Evolutionary conservation across 2,329 filamentous ascomycete genomes (phyloP), one percentile per base, ranked within the genome.

Genomic region (Botrytis galanthina): DNA sequence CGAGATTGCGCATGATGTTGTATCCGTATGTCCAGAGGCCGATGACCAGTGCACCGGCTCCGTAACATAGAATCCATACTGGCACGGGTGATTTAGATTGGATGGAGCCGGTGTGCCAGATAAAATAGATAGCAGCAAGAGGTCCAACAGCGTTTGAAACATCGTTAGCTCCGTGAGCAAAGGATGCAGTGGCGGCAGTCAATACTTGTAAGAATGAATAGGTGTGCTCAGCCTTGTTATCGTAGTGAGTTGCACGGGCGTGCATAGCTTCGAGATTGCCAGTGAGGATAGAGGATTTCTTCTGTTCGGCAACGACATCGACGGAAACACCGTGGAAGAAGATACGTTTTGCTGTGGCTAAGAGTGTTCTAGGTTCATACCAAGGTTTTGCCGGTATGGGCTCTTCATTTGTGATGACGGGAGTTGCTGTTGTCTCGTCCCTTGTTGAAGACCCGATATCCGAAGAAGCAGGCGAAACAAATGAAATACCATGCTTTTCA

Each of bases 11-110:
- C 44, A 93, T 93, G 83, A 93, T 93, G 85, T 93, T 93, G 84
- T 93, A 93, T 20, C 92, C 92, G 78, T 93, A 93, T 26, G 91
- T 93, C 80, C 90, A 85, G 74, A 93, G 86, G 77, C 92, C 92
- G 61, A 90, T 76, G 64, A 87, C 92, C 14, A 66, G 63, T 4
- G 63, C 63, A 3, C 63, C 63, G 32, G 63, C 63, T 18, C 63
- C 63, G 32, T 66, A 66, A n/a, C 63, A 66, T 22, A 66, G 22
- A 14, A 66, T 51, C 93, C 93, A 95, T 63, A 92, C 80, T 5
- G 91, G 90, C 0, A 95, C 92, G 0, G 87, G 82, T 4, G 89
- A 87, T 83, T 93, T 92, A 76, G 89, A 82, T 3, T 59, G 20
- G 64, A 68, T 70, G 42, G 69, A 64, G 1, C 61, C 62, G 4